Evolutionary conservation across 1,139 yeast species (phyloP).

Genomic region (Scheffersomyces parashehatae): DNA sequence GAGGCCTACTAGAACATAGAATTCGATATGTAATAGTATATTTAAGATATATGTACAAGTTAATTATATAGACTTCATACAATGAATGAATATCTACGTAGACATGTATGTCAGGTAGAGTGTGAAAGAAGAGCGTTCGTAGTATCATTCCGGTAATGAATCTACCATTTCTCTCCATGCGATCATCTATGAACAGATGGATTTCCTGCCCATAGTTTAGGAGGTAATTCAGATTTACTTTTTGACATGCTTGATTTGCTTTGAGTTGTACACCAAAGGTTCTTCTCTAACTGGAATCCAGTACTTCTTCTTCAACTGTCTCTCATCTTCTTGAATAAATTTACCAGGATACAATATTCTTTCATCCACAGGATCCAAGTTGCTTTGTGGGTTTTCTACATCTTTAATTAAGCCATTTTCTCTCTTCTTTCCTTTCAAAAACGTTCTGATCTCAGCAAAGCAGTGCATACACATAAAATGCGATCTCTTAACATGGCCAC

Average conservation of each 20-base stretch:
- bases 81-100: neutral
- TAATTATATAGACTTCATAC: no score
- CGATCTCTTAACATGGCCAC: slow-evolving; percentile 89
- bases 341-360: slow-evolving; percentile 78
- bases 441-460: slow-evolving; percentile 72
- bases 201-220: no score
- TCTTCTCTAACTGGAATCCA: slow-evolving; percentile 59
- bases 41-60: no score
- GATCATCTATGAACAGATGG: no score
- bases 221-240: slow-evolving; percentile 6
- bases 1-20: no score
- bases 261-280: slow-evolving; percentile 29
- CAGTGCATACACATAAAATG: slow-evolving; percentile 94
- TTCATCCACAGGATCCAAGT: slow-evolving; percentile 63
- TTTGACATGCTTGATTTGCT: slow-evolving; percentile 23
- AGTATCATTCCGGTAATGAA: no score
- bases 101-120: slow-evolving; percentile 1
- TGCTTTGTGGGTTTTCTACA: slow-evolving; percentile 42
- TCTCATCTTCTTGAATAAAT: slow-evolving; percentile 46
- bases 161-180: no score
- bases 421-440: slow-evolving; percentile 60
- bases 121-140: no score
- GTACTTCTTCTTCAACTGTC: slow-evolving; percentile 48
- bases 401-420: slow-evolving; percentile 26
- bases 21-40: no score